Evolutionary conservation across 169 alveolate species (phyloP).

Genomic region (Cryptosporidium bovis): DNA sequence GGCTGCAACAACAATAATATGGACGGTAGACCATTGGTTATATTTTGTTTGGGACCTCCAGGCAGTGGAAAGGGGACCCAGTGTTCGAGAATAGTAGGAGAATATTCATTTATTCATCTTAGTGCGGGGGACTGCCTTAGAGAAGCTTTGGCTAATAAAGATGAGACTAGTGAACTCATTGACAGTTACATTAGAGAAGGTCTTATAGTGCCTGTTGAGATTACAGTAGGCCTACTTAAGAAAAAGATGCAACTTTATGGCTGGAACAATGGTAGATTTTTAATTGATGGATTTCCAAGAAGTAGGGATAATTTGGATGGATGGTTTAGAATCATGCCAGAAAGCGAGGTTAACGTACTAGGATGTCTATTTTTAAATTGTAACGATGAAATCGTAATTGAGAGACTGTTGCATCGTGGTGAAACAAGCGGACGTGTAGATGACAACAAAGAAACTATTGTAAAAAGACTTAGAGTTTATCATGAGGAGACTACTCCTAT

Average conservation of each 20-base stretch:
- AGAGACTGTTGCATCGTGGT: slow-evolving; percentile 85
- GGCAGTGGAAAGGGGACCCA: slow-evolving; percentile 91
- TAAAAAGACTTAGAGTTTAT: slow-evolving; percentile 92
- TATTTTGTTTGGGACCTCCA: slow-evolving; percentile 83
- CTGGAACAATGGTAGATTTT: slow-evolving; percentile 86
- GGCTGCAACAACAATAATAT: no score
- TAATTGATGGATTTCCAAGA: slow-evolving; percentile 97
- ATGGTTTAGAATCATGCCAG: slow-evolving; percentile 83
- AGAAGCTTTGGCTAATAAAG: slow-evolving; percentile 83
- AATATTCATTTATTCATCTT: slow-evolving; percentile 87
- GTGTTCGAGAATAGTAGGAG: slow-evolving; percentile 83
- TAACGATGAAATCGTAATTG: slow-evolving; percentile 83
- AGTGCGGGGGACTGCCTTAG: slow-evolving; percentile 93
- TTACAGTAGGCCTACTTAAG: slow-evolving; percentile 89
- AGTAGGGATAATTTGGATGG: slow-evolving; percentile 88
- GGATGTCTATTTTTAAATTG: slow-evolving; percentile 82
- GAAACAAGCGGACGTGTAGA: slow-evolving; percentile 94
- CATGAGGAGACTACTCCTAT: slow-evolving; percentile 92
- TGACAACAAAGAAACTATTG: slow-evolving; percentile 92
- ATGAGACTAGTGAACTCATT: slow-evolving; percentile 85
- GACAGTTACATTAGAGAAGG: slow-evolving; percentile 89
- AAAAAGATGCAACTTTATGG: slow-evolving; percentile 91
- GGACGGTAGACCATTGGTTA: slow-evolving; percentile 40
- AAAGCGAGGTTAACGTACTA: slow-evolving; percentile 77
- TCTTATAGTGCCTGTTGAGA: slow-evolving; percentile 93